These are phyloP conservation scores for Globisporangium middletonii DNA, from an alignment of 352 stramenopile genomes.

Conservation along the genomic window DNA sequence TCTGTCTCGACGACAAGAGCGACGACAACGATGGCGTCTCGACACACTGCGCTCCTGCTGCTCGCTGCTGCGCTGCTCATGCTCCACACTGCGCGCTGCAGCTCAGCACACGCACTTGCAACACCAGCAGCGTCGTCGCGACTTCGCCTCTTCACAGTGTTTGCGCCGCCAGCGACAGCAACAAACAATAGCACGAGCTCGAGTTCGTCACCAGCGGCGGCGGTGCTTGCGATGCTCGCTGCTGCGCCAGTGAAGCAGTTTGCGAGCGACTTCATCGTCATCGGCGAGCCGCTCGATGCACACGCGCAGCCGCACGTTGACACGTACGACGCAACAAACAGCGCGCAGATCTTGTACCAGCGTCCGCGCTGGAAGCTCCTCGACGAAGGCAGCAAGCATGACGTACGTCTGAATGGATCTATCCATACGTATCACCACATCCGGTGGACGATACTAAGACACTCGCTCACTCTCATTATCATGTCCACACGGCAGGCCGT, in stretches of 20 bases:
- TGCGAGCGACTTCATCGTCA: slow-evolving; percentile 15
- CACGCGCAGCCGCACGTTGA: not conserved
- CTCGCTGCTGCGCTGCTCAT: not conserved
- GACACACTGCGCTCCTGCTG: not conserved
- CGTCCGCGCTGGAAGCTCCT: slow-evolving; percentile 10
- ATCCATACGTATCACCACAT: not conserved
- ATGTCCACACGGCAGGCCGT: slow-evolving; percentile 5
- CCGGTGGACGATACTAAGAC: too few relatives aligned
- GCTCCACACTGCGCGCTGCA: not conserved
- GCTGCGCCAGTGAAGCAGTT: slow-evolving; percentile 2
- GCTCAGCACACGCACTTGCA: not conserved
- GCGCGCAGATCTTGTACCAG: slow-evolving; percentile 12
- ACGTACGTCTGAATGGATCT: slow-evolving; percentile 2
- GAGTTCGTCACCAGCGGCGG: not conserved
- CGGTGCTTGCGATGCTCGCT: not conserved
- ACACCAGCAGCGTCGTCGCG: not conserved
- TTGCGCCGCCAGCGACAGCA: not conserved
- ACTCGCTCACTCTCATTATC: not conserved
- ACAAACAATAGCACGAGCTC: not conserved
- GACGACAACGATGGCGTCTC: not conserved
- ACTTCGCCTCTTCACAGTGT: not conserved
- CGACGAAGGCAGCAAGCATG: slow-evolving; percentile 10
- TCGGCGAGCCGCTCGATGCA: not conserved
- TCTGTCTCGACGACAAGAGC: not conserved
- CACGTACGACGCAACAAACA: slow-evolving; percentile 3